Conservation (phyloP, 2,329 filamentous ascomycete species). For the Ambrosiella xylebori region DNA sequence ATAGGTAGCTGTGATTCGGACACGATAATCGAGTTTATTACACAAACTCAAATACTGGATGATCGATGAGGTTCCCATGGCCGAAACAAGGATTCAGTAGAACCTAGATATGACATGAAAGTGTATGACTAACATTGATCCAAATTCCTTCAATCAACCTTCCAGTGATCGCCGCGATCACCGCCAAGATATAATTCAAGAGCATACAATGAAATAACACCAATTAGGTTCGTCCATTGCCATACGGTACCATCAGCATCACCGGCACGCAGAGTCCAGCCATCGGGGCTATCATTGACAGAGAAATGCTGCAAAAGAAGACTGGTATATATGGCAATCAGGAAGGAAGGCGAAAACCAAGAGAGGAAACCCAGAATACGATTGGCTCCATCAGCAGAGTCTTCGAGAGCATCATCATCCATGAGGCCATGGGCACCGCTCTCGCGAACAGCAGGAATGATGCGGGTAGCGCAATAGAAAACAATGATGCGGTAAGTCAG, state of each 20-base stretch:
- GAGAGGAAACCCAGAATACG: slow-evolving; percentile 68
- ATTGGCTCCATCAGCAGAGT: slow-evolving; percentile 58
- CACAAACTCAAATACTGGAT: too few relatives aligned
- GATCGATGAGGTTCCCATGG: too few relatives aligned
- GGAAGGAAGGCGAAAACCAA: slow-evolving; percentile 86
- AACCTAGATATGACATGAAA: background rate
- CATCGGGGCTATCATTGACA: slow-evolving; percentile 48
- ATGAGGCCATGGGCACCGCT: slow-evolving; percentile 68
- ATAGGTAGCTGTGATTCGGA: too few relatives aligned
- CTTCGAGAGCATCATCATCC: slow-evolving; percentile 64
- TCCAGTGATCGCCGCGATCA: slow-evolving; percentile 85
- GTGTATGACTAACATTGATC: background rate
- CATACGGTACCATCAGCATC: slow-evolving; percentile 72
- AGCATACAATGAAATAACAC: slow-evolving; percentile 78
- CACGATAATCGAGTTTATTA: too few relatives aligned
- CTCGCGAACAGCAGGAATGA: slow-evolving; percentile 84
- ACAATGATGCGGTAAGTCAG: slow-evolving; percentile 86
- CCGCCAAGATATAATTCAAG: slow-evolving; percentile 78
- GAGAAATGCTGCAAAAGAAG: slow-evolving; percentile 90
- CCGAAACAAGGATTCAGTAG: too few relatives aligned
- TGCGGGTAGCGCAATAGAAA: slow-evolving; percentile 85
- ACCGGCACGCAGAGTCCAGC: slow-evolving; percentile 75
- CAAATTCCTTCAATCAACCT: slow-evolving; percentile 51
- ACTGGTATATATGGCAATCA: slow-evolving; percentile 93
- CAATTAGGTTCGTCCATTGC: slow-evolving; percentile 83